Conservation (phyloP, 2,329 filamentous ascomycete species). For the Ceratocystis papillata region DNA sequence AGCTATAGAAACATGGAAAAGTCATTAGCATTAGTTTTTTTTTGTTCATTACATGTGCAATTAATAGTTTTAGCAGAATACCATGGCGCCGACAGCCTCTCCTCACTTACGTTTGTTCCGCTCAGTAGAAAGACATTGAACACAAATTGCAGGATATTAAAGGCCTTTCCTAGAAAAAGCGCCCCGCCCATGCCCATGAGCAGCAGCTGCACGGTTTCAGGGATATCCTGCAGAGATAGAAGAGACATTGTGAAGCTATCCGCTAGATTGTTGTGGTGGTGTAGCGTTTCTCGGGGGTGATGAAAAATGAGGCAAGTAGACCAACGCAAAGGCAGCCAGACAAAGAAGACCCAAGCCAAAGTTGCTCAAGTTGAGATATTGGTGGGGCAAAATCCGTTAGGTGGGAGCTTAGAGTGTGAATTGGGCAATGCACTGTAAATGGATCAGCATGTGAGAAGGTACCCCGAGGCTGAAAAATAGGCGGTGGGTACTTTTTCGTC, state of each 20-base stretch:
- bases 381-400: conserved; percentile 14
- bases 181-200: conserved; percentile 49
- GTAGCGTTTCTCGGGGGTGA: not conserved
- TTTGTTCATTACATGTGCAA: not conserved
- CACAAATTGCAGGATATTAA: conserved; percentile 51
- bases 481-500: not conserved
- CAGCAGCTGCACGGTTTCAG: conserved; percentile 37
- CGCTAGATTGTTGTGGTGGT: not conserved
- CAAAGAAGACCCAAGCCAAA: not conserved
- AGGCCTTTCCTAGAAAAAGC: conserved; percentile 44
- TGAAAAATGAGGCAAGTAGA: not conserved
- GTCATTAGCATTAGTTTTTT: not conserved
- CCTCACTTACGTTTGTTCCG: conserved; percentile 46
- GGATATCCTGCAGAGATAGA: conserved; percentile 29
- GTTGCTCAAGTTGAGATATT: conserved; percentile 8
- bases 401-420: not conserved
- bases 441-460: not conserved
- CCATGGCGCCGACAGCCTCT: not conserved
- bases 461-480: too few species aligned
- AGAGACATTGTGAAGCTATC: conserved; percentile 4
- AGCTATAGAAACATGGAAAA: conserved; percentile 45
- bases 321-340: not conserved
- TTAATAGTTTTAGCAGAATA: too few species aligned
- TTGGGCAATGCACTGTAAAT: not conserved
- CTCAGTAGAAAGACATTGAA: conserved; percentile 58